These are phyloP conservation scores for Coprinopsis sp. DNA, from an alignment of 768 basidiomycete genomes.

Conservation along the genomic window DNA sequence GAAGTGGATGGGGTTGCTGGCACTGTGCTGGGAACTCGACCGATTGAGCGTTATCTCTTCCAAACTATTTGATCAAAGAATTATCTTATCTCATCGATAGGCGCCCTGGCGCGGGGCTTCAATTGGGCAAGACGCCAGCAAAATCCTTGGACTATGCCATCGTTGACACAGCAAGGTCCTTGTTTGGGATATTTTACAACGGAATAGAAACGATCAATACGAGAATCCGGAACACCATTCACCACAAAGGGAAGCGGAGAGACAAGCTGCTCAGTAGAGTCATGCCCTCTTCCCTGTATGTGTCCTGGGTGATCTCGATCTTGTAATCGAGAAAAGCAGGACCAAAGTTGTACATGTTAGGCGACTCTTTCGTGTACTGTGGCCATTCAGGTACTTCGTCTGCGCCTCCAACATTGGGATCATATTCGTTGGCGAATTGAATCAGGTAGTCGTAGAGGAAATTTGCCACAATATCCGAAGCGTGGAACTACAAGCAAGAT, in stretches of 20 bases:
- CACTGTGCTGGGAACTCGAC: background rate
- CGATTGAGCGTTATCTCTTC: background rate
- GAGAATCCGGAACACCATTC: background rate
- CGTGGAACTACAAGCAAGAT: slow-evolving; percentile 31
- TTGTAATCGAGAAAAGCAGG: slow-evolving; percentile 5
- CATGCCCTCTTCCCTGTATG: slow-evolving; percentile 27
- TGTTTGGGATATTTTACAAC: no score
- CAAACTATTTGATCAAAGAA: no score
- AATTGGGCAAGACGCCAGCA: no score
- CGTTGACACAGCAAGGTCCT: no score
- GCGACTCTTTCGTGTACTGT: slow-evolving; percentile 22
- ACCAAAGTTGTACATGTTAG: slow-evolving; percentile 23
- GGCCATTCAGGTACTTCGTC: slow-evolving; percentile 21
- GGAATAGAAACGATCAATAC: no score
- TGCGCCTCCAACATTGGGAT: slow-evolving; percentile 35
- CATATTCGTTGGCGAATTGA: slow-evolving; percentile 36
- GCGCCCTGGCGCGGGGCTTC: no score
- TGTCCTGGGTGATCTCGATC: slow-evolving; percentile 22
- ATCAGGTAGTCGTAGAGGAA: slow-evolving; percentile 42
- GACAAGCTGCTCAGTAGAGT: slow-evolving; percentile 23
- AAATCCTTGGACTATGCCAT: no score
- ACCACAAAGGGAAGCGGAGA: slow-evolving; percentile 19
- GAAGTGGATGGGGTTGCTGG: background rate
- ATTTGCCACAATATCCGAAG: slow-evolving; percentile 34
- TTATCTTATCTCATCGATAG: no score